Evolutionary conservation across 257 asterid genomes (phyloP), one percentile per base, ranked within the genome.

Genomic region (Ajuga chamaepitys): DNA sequence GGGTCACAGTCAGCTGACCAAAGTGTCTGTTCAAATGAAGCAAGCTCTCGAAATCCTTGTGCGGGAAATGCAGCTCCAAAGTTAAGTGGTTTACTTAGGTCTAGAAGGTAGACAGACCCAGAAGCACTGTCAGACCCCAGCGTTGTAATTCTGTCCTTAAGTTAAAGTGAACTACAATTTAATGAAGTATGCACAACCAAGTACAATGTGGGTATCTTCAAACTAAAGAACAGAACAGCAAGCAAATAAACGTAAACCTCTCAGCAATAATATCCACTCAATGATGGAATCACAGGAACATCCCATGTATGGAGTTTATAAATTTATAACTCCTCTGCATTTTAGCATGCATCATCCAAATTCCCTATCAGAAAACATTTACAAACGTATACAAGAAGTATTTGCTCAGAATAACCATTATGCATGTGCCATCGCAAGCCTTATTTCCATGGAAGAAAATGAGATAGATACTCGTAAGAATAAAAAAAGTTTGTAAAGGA

Each of bases 1-100:
- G 70, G 73, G 76, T 82, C 81, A 68, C 81, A 76, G 75, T 88
- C 97, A 44, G 85, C 95, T 21, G 88, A 68, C 97, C 97, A 94
- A 62, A 94, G 73, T 20, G 99, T 90, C 68, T 77, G 71, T 42
- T 74, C 68, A 67, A 83, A 82, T 47, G 80, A 72, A 73, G 86
- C 73, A 76, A 94, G 68, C 73, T 52, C 71, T 14, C 32, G 56
- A 67, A 82, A 51, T 45, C 58, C 67, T 64, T 67, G 52, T 46
- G 71, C 28, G 3, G 85, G 80, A 46, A 28, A 38, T 44, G 24
- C 40, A 24, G 70, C 51, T 45, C 62, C 77, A 74, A 76, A 69
- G 74, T 78, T 67, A 47, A 85, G 71, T 20, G 95, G 95, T 72
- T 73, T 67, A 59, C 84, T 85, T 59, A 86, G 54, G 79, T 88